These are phyloP conservation scores for Gracilariopsis chorda DNA, from an alignment of 23 red algal species.

Conservation along the genomic window DNA sequence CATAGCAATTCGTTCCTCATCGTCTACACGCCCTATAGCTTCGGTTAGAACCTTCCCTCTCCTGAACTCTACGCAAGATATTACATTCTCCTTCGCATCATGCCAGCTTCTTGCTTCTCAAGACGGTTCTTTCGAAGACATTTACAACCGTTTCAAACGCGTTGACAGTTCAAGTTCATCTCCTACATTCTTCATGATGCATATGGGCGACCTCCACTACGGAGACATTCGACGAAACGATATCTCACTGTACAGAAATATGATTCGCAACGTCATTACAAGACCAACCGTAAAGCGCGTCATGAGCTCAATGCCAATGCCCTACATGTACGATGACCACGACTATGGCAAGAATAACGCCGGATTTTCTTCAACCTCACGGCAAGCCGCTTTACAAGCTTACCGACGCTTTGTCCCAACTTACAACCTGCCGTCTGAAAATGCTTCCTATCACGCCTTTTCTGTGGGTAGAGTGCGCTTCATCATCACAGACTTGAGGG, in stretches of 20 bases:
- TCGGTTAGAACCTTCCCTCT: conserved; percentile 20
- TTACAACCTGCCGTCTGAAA: neutral
- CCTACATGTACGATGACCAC: conserved; percentile 74
- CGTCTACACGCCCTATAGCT: neutral
- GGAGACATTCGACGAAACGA: conserved; percentile 40
- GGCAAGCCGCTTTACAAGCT: conserved; percentile 23
- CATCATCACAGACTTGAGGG: conserved; percentile 46
- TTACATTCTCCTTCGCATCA: conserved; percentile 25
- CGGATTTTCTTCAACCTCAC: conserved; percentile 11
- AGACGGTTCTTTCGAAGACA: neutral
- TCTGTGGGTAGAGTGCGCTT: conserved; percentile 38
- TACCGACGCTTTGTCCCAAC: conserved; percentile 31
- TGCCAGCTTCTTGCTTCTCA: conserved; percentile 13
- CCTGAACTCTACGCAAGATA: neutral
- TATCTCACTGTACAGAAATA: neutral
- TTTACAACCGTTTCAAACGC: neutral
- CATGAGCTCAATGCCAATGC: conserved; percentile 1
- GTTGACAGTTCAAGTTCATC: neutral
- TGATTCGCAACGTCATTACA: neutral
- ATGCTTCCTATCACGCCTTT: conserved; percentile 55
- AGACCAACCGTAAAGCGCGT: neutral
- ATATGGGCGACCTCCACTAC: conserved; percentile 56
- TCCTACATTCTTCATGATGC: conserved; percentile 34
- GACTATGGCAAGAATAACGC: conserved; percentile 55
- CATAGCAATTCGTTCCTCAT: neutral